These are phyloP conservation scores for Obelidium mucronatum DNA, from an alignment of 192 early-diverging fungal species.

Conservation along the genomic window DNA sequence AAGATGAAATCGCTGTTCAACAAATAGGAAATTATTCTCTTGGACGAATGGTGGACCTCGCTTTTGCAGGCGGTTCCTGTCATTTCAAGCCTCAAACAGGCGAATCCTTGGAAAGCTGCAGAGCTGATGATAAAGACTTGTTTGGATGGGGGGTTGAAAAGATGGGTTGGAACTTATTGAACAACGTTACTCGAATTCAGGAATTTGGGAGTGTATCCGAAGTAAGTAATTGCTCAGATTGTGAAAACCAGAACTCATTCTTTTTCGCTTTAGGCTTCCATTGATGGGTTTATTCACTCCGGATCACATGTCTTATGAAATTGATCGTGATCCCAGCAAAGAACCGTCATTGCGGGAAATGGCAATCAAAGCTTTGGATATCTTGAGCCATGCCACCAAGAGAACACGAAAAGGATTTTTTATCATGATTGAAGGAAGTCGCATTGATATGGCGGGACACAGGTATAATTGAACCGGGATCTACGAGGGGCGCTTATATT, in stretches of 20 bases:
- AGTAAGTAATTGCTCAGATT: too few species aligned
- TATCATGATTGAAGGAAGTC: constrained; percentile 95
- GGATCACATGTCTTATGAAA: constrained; percentile 93
- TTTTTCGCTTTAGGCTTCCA: constrained; percentile 59
- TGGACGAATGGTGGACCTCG: constrained; percentile 82
- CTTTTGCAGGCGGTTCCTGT: constrained; percentile 93
- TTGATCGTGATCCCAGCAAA: constrained; percentile 73
- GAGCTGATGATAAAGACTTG: constrained; percentile 73
- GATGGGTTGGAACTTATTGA: constrained; percentile 70
- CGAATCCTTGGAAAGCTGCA: constrained; percentile 65
- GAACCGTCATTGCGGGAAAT: constrained; percentile 89
- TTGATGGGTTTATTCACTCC: constrained; percentile 77
- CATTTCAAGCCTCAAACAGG: constrained; percentile 80
- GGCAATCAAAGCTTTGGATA: constrained; percentile 79
- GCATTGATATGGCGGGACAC: constrained; percentile 98
- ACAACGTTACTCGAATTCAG: constrained; percentile 66
- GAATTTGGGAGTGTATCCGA: constrained; percentile 38
- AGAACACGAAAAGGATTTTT: constrained; percentile 81
- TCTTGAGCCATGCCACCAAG: constrained; percentile 65
- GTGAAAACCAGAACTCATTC: not conserved
- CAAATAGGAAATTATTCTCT: constrained; percentile 91
- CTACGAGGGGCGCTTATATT: not conserved
- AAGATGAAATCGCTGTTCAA: constrained; percentile 83
- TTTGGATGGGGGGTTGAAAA: constrained; percentile 50
- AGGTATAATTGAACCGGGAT: too few species aligned